These are phyloP conservation scores for Sphaerulina populicola DNA, from an alignment of 2,329 filamentous ascomycete species.

Conservation along the genomic window DNA sequence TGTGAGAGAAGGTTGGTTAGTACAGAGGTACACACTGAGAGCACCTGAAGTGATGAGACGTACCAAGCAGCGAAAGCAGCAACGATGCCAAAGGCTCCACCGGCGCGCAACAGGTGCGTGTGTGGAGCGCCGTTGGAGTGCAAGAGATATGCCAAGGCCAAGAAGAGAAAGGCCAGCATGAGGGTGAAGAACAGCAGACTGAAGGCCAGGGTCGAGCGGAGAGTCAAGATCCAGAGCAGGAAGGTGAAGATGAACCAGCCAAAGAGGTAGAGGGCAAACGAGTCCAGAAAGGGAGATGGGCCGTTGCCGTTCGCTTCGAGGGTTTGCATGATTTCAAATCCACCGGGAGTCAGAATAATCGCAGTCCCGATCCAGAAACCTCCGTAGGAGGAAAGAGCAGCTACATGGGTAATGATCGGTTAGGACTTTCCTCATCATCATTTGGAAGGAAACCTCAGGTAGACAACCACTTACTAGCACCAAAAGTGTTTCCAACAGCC, in stretches of 20 bases:
- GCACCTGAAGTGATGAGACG: background rate
- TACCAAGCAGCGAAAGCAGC: conserved; percentile 47
- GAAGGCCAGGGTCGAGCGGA: conserved; percentile 53
- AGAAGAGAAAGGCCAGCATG: conserved; percentile 50
- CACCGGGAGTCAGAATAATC: conserved; percentile 50
- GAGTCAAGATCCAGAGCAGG: conserved; percentile 46
- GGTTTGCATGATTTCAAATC: conserved; percentile 41
- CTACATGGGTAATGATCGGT: background rate
- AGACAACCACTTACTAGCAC: background rate
- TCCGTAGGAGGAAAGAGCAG: conserved; percentile 53
- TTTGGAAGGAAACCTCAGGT: too few species aligned
- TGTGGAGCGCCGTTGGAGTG: conserved; percentile 37
- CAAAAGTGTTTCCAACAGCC: conserved; percentile 7
- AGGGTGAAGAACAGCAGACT: conserved; percentile 52
- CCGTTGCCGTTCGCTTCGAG: conserved; percentile 34
- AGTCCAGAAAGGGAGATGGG: conserved; percentile 42
- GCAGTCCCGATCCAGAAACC: conserved; percentile 55
- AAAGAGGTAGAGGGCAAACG: conserved; percentile 52
- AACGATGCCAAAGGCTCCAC: conserved; percentile 46
- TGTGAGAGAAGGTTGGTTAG: conserved; percentile 4
- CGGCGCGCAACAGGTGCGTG: conserved; percentile 42
- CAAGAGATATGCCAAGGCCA: conserved; percentile 48
- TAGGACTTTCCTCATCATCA: background rate
- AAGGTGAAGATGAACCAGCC: conserved; percentile 54
- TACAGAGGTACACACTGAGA: background rate